Conservation (phyloP, 768 basidiomycete genomes). For the Lentinula sp. region DNA sequence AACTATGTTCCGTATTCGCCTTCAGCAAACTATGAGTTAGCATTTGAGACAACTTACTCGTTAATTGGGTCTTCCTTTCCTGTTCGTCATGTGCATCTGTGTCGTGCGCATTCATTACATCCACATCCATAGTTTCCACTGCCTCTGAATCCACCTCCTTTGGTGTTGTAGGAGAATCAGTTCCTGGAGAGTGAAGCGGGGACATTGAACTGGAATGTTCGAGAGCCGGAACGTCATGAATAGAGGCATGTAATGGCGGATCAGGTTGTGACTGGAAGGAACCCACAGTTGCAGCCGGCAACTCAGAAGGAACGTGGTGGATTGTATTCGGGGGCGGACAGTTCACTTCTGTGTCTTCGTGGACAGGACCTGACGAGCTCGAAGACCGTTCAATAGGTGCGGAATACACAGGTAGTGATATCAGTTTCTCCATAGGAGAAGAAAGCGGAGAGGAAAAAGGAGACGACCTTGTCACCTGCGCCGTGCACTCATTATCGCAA, state of each 20-base stretch:
- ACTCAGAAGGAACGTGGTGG: background rate
- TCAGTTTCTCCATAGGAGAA: background rate
- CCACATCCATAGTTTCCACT: background rate
- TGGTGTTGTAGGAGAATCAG: background rate
- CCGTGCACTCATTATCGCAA: background rate
- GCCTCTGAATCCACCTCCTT: too few species aligned
- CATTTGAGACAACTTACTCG: background rate
- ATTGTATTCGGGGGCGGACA: background rate
- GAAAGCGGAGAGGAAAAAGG: slow-evolving; percentile 1
- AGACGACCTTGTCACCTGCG: background rate
- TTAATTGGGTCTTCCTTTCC: too few species aligned
- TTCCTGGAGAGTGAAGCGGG: background rate
- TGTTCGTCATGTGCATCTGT: background rate
- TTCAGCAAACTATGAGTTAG: background rate
- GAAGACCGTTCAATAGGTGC: background rate
- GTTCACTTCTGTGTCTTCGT: background rate
- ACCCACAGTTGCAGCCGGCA: background rate
- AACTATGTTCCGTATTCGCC: background rate
- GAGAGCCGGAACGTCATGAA: background rate
- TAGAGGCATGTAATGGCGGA: background rate
- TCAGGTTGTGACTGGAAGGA: background rate
- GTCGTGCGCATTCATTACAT: background rate
- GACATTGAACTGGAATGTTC: slow-evolving; percentile 1
- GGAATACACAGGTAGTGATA: background rate
- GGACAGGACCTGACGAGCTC: background rate